Conservation (phyloP, 2,329 filamentous ascomycete genomes). For the Cadophora sp. region DNA sequence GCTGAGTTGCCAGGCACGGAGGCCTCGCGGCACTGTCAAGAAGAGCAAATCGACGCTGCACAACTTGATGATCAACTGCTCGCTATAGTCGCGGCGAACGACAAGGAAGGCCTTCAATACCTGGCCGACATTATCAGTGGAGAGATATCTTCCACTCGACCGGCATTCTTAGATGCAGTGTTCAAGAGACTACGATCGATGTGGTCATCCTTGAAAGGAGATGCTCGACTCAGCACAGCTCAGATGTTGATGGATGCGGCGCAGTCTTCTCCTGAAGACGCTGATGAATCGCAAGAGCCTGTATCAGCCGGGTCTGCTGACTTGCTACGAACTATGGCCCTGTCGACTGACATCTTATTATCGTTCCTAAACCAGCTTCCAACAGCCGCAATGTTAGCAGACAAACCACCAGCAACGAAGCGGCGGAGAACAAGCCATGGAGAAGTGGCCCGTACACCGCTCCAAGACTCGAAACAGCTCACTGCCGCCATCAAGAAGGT, state of each 20-base stretch:
- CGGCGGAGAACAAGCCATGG: slow-evolving; percentile 79
- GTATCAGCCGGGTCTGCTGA: slow-evolving; percentile 70
- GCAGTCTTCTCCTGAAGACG: slow-evolving; percentile 50
- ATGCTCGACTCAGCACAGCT: slow-evolving; percentile 64
- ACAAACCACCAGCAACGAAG: slow-evolving; percentile 77
- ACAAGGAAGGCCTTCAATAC: slow-evolving; percentile 62
- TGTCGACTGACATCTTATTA: slow-evolving; percentile 75
- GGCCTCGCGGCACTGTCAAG: slow-evolving; percentile 55
- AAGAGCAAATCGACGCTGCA: slow-evolving; percentile 54
- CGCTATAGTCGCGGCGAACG: slow-evolving; percentile 59
- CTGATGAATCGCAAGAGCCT: slow-evolving; percentile 42
- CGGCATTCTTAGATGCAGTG: slow-evolving; percentile 64
- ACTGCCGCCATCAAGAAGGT: slow-evolving; percentile 74
- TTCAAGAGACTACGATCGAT: slow-evolving; percentile 74
- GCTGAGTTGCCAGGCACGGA: slow-evolving; percentile 59
- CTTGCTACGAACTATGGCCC: slow-evolving; percentile 73
- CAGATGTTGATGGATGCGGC: slow-evolving; percentile 68
- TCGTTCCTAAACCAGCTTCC: slow-evolving; percentile 78
- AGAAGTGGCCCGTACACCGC: slow-evolving; percentile 66
- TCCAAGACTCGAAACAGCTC: slow-evolving; percentile 69
- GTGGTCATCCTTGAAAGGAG: slow-evolving; percentile 75
- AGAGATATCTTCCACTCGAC: slow-evolving; percentile 51
- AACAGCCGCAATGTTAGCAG: slow-evolving; percentile 74
- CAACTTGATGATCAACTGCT: slow-evolving; percentile 61
- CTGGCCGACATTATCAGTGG: slow-evolving; percentile 58